These are phyloP conservation scores for Boletus sp. DNA, from an alignment of 1,284 basidiomycete species.

Conservation along the genomic window DNA sequence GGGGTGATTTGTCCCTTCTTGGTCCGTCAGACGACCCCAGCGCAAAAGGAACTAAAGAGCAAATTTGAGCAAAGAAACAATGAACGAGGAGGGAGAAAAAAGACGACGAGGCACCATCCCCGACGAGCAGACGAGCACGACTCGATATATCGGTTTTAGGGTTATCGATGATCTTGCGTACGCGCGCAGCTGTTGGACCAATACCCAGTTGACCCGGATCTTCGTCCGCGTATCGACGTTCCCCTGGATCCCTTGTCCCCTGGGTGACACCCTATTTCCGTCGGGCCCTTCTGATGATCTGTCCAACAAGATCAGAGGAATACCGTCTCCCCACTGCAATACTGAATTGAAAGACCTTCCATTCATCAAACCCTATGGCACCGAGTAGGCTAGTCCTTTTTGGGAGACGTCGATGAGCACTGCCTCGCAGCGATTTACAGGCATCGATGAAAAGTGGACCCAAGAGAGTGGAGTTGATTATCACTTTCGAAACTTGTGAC, in stretches of 20 bases:
- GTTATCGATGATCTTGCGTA: neutral
- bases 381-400: neutral
- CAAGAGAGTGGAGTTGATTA: neutral
- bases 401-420: neutral
- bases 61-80: neutral
- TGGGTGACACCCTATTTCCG: neutral
- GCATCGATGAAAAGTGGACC: neutral
- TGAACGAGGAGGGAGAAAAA: neutral
- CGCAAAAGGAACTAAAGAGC: neutral
- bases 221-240: neutral
- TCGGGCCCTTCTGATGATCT: too few relatives aligned
- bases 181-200: neutral
- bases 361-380: neutral
- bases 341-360: neutral
- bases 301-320: neutral
- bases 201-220: neutral
- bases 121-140: neutral
- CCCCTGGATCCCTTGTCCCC: too few relatives aligned
- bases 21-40: neutral
- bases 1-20: neutral
- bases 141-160: neutral
- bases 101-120: neutral
- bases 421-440: neutral
- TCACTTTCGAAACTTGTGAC: neutral
- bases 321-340: too few relatives aligned